Conservation (phyloP, 805 yeast species). For the Komagataella ulmi region DNA sequence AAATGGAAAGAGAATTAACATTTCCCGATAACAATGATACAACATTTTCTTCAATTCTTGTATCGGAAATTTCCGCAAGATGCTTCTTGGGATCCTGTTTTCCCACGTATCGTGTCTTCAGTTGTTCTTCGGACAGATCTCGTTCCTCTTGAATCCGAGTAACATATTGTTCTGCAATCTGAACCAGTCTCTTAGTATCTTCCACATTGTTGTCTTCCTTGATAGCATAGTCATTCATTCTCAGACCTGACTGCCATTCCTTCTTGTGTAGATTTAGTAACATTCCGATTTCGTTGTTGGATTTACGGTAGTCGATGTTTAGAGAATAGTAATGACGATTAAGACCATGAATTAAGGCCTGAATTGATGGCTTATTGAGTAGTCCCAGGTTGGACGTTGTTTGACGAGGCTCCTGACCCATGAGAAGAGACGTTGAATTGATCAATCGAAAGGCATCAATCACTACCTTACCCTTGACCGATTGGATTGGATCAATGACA, state of each 20-base stretch:
- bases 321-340: constrained; percentile 94
- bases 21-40: constrained; percentile 79
- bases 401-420: constrained; percentile 97
- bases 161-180: constrained; percentile 80
- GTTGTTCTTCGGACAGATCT: constrained; percentile 74
- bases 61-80: constrained; percentile 77
- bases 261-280: constrained; percentile 85
- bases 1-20: constrained; percentile 78
- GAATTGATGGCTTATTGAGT: constrained; percentile 90
- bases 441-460: constrained; percentile 96
- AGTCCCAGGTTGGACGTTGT: constrained; percentile 93
- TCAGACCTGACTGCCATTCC: constrained; percentile 90
- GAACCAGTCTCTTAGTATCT: constrained; percentile 68
- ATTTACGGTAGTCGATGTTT: constrained; percentile 88
- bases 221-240: constrained; percentile 60
- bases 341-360: constrained; percentile 92
- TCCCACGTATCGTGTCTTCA: constrained; percentile 94
- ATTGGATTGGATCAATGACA: constrained; percentile 96
- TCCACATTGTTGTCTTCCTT: constrained; percentile 67
- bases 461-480: constrained; percentile 97
- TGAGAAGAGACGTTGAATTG: constrained; percentile 75
- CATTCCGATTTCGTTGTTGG: constrained; percentile 88
- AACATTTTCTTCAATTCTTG: constrained; percentile 78
- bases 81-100: constrained; percentile 99
- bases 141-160: constrained; percentile 87